Evolutionary conservation across 2,329 filamentous ascomycete genomes (phyloP), one percentile per base, ranked within the genome.

Genomic region (Pestalotiopsis sp.): DNA sequence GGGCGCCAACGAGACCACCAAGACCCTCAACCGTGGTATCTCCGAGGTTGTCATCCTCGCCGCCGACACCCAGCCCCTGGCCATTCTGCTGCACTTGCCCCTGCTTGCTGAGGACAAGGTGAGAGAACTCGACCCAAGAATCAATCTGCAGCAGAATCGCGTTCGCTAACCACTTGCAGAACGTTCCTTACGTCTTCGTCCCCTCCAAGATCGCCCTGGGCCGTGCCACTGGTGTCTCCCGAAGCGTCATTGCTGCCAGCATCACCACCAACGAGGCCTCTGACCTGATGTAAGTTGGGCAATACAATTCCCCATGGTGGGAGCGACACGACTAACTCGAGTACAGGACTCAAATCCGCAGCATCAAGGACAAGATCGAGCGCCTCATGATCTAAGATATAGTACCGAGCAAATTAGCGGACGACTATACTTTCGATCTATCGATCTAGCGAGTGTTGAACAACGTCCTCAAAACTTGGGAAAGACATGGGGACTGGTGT

Each of bases 321-420:
- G 57, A 59, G 17, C 23, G 17, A 14, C 17, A 52, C 25, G 11
- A 25, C 25, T 59, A 13, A 59, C 57, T 36, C 23, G 57, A 36
- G 13, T 59, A 31, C 23, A 59, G 91, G 82, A 88, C 89, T 77
- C 94, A 97, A 87, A 98, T 98, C 82, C 89, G 92, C 76, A 87
- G 91, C 73, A 87, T 98, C 78, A 97, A 95, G 87, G 93, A 97
- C 83, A 97, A 97, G 90, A 93, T 98, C 68, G 95, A 98, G 88
- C 90, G 95, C 76, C 88, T 98, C 75, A 94, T 95, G 86, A 97
- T 98, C 84, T 98, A 91, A 89, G 36, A 31, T 25, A 31, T 38
- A 39, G 59, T 20, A 36, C 59, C 14, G n/a, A 23, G n/a, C 59
- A 23, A 41, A 23, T 12, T 2, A 31, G 36, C 7, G 59, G 36